Conservation (phyloP, 371 early-diverging fungal species). For the Mucor piriformis region DNA sequence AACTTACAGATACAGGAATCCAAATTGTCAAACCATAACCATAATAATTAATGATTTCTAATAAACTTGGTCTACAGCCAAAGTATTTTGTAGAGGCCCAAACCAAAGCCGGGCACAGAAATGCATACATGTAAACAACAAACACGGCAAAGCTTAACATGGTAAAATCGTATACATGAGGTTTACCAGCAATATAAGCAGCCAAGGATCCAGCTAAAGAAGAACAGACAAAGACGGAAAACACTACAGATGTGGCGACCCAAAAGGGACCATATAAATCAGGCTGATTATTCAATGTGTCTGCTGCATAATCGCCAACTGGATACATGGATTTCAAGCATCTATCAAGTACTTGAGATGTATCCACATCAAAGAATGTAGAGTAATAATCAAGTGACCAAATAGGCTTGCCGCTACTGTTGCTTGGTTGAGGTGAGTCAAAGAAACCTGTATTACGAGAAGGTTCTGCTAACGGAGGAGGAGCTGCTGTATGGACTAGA, state of each 20-base stretch:
- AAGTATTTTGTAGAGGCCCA: slow-evolving; percentile 88
- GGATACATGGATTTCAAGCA: slow-evolving; percentile 57
- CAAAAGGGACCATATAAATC: slow-evolving; percentile 83
- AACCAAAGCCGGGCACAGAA: slow-evolving; percentile 70
- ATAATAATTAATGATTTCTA: slow-evolving; percentile 85
- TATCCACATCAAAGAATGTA: slow-evolving; percentile 91
- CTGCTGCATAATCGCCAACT: slow-evolving; percentile 47
- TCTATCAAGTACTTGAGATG: slow-evolving; percentile 60
- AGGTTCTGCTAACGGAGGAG: slow-evolving; percentile 23
- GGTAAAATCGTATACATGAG: slow-evolving; percentile 77
- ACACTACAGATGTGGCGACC: slow-evolving; percentile 93
- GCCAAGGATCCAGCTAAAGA: slow-evolving; percentile 84
- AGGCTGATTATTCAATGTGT: slow-evolving; percentile 50
- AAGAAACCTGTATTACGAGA: slow-evolving; percentile 26
- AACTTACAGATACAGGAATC: slow-evolving; percentile 88
- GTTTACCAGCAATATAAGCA: slow-evolving; percentile 59
- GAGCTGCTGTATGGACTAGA: slow-evolving; percentile 2
- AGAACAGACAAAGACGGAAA: slow-evolving; percentile 88
- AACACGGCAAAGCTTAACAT: slow-evolving; percentile 78
- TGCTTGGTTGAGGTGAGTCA: slow-evolving; percentile 46
- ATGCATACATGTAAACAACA: slow-evolving; percentile 82
- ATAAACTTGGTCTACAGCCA: slow-evolving; percentile 75
- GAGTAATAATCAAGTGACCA: slow-evolving; percentile 89
- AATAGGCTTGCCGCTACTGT: slow-evolving; percentile 48
- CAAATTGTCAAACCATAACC: slow-evolving; percentile 92